Evolutionary conservation across 2,329 filamentous ascomycete genomes (phyloP).

Genomic region (Penicillium sp.): DNA sequence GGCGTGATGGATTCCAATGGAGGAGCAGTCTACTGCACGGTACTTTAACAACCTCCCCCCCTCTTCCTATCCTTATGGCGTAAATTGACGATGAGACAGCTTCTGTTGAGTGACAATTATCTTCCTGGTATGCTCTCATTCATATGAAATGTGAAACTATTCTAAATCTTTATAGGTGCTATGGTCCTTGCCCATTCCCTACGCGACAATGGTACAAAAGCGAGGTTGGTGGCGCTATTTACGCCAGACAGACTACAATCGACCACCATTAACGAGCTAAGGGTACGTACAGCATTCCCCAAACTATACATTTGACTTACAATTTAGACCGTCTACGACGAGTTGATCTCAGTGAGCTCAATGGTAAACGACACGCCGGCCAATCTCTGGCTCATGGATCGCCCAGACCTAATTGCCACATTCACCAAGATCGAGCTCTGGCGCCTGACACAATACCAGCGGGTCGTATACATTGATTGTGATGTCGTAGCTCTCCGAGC

Average conservation of each 20-base stretch:
- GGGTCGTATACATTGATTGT: constrained; percentile 91
- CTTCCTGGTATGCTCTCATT: constrained; percentile 68
- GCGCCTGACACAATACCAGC: constrained; percentile 85
- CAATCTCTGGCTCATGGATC: constrained; percentile 90
- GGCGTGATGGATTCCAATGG: constrained; percentile 43
- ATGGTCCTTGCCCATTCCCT: constrained; percentile 92
- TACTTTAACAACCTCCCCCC: constrained; percentile 39
- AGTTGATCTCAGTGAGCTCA: constrained; percentile 78
- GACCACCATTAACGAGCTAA: constrained; percentile 74
- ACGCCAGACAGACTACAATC: constrained; percentile 75
- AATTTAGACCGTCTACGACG: constrained; percentile 74
- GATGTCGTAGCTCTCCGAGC: constrained; percentile 89
- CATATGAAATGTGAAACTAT: not conserved
- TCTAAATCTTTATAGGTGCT: constrained; percentile 66
- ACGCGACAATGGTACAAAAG: constrained; percentile 81
- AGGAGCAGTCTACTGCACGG: constrained; percentile 67
- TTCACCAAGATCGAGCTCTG: constrained; percentile 97
- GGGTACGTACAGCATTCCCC: constrained; percentile 50
- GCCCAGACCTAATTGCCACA: constrained; percentile 82
- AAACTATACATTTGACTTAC: not conserved
- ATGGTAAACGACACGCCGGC: constrained; percentile 74
- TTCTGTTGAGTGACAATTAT: constrained; percentile 88
- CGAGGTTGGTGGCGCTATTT: constrained; percentile 81
- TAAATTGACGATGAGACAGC: constrained; percentile 53
- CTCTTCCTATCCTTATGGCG: constrained; percentile 1